These are phyloP conservation scores for Eucalyptus pauciflora DNA, from an alignment of 345 rosid species.

Conservation along the genomic window DNA sequence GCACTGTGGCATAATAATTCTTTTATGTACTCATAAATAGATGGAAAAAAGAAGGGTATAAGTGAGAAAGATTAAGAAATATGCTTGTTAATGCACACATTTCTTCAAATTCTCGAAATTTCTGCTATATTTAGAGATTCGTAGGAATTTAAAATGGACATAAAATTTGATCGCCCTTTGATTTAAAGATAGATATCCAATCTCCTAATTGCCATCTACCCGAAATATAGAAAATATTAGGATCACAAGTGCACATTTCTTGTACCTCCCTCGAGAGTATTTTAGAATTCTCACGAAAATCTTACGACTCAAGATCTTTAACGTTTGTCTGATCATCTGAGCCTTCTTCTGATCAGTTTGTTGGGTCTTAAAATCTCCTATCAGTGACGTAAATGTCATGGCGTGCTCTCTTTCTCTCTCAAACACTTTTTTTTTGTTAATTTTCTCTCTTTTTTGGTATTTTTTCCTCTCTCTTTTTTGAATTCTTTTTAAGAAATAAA, in stretches of 20 bases:
- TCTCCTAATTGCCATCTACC: neutral
- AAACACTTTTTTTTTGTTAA: neutral
- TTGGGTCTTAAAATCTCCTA: neutral
- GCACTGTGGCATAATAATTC: too few species aligned
- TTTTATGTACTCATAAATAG: too few species aligned
- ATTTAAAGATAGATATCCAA: neutral
- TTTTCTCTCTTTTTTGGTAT: neutral
- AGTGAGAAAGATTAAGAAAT: too few species aligned
- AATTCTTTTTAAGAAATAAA: neutral
- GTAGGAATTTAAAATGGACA: too few species aligned
- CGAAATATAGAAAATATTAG: neutral
- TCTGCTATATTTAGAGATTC: too few species aligned
- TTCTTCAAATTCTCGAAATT: neutral
- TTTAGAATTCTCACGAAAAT: neutral
- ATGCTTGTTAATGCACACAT: too few species aligned
- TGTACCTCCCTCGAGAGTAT: neutral
- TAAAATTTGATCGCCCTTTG: neutral
- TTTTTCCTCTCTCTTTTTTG: too few species aligned
- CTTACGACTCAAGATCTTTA: neutral
- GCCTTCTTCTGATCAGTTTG: neutral
- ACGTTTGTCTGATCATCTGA: fast-evolving
- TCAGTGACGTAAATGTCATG: fast-evolving
- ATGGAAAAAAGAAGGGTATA: too few species aligned
- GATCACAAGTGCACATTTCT: neutral
- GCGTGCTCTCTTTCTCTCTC: neutral